Evolutionary conservation across 2,329 filamentous ascomycete genomes (phyloP).

Genomic region (Penicillium aurantiogriseum): DNA sequence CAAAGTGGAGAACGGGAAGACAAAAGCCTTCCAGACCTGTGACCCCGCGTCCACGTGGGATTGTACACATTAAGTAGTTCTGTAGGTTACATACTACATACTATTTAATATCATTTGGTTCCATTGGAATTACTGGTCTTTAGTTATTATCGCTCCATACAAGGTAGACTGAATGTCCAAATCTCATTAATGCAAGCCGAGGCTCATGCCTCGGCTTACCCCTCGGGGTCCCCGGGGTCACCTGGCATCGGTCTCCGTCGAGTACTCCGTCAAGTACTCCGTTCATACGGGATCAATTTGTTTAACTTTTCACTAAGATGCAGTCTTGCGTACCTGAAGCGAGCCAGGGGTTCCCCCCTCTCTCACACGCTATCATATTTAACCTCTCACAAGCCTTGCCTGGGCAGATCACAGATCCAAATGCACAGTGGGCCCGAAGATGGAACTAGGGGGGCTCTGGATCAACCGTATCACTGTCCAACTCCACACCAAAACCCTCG

Average conservation of each 20-base stretch:
- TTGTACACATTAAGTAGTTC: too few relatives aligned
- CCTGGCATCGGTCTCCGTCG: not conserved
- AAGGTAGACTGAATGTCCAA: not conserved
- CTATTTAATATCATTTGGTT: too few relatives aligned
- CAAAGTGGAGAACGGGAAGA: not conserved
- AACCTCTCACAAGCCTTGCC: not conserved
- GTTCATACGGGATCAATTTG: not conserved
- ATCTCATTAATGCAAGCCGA: not conserved
- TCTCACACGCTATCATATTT: not conserved
- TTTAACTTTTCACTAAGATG: not conserved
- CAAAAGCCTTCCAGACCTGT: not conserved
- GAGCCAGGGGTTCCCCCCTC: not conserved
- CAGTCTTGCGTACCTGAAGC: not conserved
- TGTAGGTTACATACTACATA: too few relatives aligned
- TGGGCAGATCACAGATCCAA: not conserved
- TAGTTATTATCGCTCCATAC: too few relatives aligned
- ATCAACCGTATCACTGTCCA: slow-evolving; percentile 23
- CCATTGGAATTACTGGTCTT: too few relatives aligned
- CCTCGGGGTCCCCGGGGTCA: not conserved
- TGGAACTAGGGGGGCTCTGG: slow-evolving; percentile 22
- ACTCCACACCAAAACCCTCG: slow-evolving; percentile 15
- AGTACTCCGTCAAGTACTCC: not conserved
- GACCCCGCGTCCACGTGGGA: not conserved
- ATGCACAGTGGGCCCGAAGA: slow-evolving; percentile 8
- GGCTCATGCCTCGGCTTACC: not conserved